Conservation (phyloP, 2,329 filamentous ascomycete species). For the Aspergillus sp. region DNA sequence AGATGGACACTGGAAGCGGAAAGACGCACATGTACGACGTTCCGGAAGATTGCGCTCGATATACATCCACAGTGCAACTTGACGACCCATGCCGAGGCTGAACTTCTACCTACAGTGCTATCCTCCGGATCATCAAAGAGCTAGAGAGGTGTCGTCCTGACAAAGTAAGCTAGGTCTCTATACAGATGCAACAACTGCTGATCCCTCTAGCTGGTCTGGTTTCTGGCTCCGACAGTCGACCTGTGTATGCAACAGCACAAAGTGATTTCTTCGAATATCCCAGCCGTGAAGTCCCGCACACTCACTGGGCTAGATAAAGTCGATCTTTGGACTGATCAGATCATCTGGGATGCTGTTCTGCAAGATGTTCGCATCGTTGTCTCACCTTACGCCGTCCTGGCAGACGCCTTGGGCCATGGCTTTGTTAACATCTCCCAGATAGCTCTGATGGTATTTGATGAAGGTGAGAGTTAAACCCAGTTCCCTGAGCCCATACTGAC, state of each 20-base stretch:
- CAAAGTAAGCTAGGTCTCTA: constrained; percentile 53
- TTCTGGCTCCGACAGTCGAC: constrained; percentile 59
- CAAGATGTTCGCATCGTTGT: constrained; percentile 60
- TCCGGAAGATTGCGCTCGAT: constrained; percentile 1
- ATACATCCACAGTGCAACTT: too few relatives aligned
- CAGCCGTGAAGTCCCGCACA: constrained; percentile 47
- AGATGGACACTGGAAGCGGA: constrained; percentile 75
- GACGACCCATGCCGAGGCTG: neutral
- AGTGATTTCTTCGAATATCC: constrained; percentile 52
- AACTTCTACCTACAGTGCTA: constrained; percentile 43
- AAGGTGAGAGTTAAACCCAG: constrained; percentile 46
- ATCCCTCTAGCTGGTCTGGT: constrained; percentile 57
- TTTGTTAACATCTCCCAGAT: constrained; percentile 59
- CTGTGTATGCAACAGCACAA: constrained; percentile 58
- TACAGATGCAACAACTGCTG: too few relatives aligned
- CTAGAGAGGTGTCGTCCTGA: constrained; percentile 44
- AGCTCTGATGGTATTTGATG: constrained; percentile 69
- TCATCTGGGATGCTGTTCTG: constrained; percentile 59
- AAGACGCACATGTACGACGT: constrained; percentile 61
- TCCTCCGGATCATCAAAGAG: constrained; percentile 58
- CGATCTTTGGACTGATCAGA: constrained; percentile 61
- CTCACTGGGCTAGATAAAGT: constrained; percentile 61
- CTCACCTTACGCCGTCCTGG: constrained; percentile 65
- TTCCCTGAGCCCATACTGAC: neutral
- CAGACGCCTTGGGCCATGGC: constrained; percentile 63